Conservation (phyloP, 2,329 filamentous ascomycete species). For the Trichoderma sp. region DNA sequence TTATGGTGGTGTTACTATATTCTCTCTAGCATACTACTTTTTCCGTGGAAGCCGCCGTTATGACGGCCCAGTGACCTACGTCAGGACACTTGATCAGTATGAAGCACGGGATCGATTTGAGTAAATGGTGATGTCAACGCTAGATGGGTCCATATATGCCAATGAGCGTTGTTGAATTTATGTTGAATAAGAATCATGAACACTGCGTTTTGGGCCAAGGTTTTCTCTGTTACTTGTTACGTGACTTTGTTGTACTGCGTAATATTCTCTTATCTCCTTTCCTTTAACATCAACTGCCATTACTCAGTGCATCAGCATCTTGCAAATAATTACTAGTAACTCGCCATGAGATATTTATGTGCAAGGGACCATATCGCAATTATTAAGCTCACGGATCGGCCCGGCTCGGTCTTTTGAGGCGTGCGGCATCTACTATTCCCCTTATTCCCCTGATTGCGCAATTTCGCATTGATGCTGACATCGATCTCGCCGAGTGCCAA, state of each 20-base stretch:
- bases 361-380: not conserved
- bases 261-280: not conserved
- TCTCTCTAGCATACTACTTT: constrained; percentile 7
- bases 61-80: constrained; percentile 5
- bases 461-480: not conserved
- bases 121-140: not conserved
- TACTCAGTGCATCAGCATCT: not conserved
- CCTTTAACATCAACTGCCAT: too few species aligned
- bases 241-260: too few species aligned
- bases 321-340: not conserved
- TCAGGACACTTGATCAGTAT: not conserved
- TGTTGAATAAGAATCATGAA: not conserved
- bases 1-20: not conserved
- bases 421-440: not conserved
- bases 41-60: not conserved
- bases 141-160: not conserved
- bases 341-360: not conserved
- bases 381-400: not conserved
- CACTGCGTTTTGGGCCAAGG: not conserved
- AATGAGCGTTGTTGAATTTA: not conserved
- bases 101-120: not conserved
- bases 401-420: not conserved
- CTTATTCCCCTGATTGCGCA: not conserved
- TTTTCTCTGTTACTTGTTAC: not conserved
- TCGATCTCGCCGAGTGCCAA: not conserved